These are phyloP conservation scores for Alternaria gansuensis DNA, from an alignment of 2,329 filamentous ascomycete species.

Conservation along the genomic window DNA sequence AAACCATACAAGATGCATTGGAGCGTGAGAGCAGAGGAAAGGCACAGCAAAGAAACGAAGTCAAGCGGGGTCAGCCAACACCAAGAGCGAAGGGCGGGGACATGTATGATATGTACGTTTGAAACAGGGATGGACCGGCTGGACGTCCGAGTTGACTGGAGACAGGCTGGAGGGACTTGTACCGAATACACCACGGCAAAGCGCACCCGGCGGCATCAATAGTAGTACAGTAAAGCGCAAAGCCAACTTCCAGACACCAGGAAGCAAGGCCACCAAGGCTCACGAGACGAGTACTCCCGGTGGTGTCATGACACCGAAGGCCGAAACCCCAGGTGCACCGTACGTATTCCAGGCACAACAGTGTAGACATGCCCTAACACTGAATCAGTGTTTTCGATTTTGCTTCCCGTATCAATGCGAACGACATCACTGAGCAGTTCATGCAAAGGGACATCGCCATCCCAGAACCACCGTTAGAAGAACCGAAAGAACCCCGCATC, in stretches of 20 bases:
- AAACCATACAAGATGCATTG: slow-evolving; percentile 82
- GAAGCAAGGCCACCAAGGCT: slow-evolving; percentile 54
- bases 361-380: slow-evolving; percentile 20
- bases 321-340: slow-evolving; percentile 52
- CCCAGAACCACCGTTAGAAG: slow-evolving; percentile 74
- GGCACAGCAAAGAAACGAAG: slow-evolving; percentile 66
- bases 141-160: slow-evolving; percentile 18
- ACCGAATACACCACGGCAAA: slow-evolving; percentile 55
- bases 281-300: slow-evolving; percentile 62
- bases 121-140: not conserved
- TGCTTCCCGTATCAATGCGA: slow-evolving; percentile 77
- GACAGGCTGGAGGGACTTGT: slow-evolving; percentile 59
- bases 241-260: slow-evolving; percentile 61
- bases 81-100: slow-evolving; percentile 67
- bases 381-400: slow-evolving; percentile 69
- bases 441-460: slow-evolving; percentile 78
- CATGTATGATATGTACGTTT: slow-evolving; percentile 78
- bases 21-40: slow-evolving; percentile 78
- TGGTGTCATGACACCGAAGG: slow-evolving; percentile 45
- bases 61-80: slow-evolving; percentile 69
- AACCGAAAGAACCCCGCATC: slow-evolving; percentile 78
- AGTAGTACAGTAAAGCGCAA: slow-evolving; percentile 64
- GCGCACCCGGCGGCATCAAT: slow-evolving; percentile 53
- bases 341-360: slow-evolving; percentile 40
- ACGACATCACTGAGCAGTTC: slow-evolving; percentile 78